Evolutionary conservation across 2,329 filamentous ascomycete species (phyloP).

Genomic region (Myriosclerotinia duriaeana): DNA sequence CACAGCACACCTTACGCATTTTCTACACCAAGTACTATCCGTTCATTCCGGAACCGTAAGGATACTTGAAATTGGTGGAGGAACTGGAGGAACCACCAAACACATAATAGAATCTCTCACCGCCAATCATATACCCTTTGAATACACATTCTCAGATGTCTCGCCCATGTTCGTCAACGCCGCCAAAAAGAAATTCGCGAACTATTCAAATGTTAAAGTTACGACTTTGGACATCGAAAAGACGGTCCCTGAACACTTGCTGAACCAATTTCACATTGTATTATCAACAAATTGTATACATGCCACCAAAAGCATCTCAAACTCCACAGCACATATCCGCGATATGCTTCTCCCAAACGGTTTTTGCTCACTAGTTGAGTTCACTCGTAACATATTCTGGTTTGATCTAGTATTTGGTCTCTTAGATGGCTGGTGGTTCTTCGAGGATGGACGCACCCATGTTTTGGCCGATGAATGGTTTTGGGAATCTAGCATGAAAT

Average conservation of each 20-base stretch:
- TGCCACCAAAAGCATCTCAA: neutral
- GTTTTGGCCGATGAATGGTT: neutral
- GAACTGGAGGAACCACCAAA: neutral
- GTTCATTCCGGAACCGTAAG: slow-evolving; percentile 31
- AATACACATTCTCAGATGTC: slow-evolving; percentile 49
- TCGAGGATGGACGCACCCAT: neutral
- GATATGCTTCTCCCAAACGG: neutral
- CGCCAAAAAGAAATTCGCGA: slow-evolving; percentile 32
- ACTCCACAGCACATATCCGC: neutral
- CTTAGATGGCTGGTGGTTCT: neutral
- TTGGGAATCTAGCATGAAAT: neutral
- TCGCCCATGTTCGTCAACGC: slow-evolving; percentile 3
- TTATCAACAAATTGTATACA: neutral
- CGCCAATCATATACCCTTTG: slow-evolving; percentile 42
- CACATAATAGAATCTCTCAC: slow-evolving; percentile 44
- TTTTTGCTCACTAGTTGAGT: neutral
- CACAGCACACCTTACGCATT: too few relatives aligned
- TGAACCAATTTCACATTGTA: neutral
- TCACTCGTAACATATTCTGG: neutral
- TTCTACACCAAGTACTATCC: too few relatives aligned
- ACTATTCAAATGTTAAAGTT: neutral
- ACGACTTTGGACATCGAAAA: neutral
- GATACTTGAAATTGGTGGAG: slow-evolving; percentile 39
- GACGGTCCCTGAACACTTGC: neutral
- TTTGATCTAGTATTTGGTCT: neutral